Evolutionary conservation across 1,284 basidiomycete genomes (phyloP), one percentile per base, ranked within the genome.

Genomic region (Puccinia horiana): DNA sequence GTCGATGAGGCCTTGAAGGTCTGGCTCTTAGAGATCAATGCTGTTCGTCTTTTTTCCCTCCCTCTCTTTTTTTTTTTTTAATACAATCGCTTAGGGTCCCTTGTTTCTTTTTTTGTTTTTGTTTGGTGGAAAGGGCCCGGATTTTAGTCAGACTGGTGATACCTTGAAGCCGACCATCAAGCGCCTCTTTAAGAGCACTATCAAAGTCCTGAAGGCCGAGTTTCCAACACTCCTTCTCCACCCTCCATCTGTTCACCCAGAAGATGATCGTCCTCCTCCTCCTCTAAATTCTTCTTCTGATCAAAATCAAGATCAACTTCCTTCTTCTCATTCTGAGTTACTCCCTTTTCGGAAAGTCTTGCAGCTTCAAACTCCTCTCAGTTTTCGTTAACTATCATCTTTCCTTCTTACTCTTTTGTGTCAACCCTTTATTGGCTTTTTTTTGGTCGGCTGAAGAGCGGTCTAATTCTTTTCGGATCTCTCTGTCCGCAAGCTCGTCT

Each of bases 11-110:
- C 37, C 40, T 42, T 78, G 18, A 69, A 78, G 40, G 76, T 69
- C 65, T 78, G 76, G 76, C 65, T 78, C 37, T 35, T 78, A 12
- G 76, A 78, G 23, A 40, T 78, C 61, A 78, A 78, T 49, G 63
- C 76, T 23, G 76, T 78, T 47, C 32, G 29, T 29, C n/a, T n/a
- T n/a, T n/a, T 42, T 20, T 44, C 2, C 6, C 23, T 78, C 23
- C 54, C 42, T 69, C 32, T 65, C 37, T 35, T 63, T 18, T 40
- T 16, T 23, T 12, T 61, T 32, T 11, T 61, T 61, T 35, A 18
- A 20, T 20, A n/a, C 23, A 56, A 8, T 20, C 23, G 9, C 49
- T 52, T 4, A 52, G 18, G 49, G 18, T 23, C n/a, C 23, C 6
- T 16, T 47, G 44, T 47, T 47, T 47, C 44, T 16, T 47, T 58